These are phyloP conservation scores for Clarireedia paspali DNA, from an alignment of 2,329 filamentous ascomycete genomes.

Conservation along the genomic window DNA sequence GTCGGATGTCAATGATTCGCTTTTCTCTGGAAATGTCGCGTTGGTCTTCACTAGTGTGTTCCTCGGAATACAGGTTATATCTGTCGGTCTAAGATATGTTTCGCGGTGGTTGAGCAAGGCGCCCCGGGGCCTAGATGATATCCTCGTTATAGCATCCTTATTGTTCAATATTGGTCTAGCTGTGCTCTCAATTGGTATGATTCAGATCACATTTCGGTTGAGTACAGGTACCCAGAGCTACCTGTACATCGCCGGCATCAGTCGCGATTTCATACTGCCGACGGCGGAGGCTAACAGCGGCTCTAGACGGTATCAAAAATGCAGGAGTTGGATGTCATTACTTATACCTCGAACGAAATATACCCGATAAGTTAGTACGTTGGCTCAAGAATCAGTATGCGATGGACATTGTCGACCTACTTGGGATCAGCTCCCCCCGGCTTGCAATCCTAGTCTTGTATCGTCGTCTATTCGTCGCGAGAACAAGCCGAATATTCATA, in stretches of 20 bases:
- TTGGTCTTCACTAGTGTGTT: not conserved
- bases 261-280: rapidly evolving
- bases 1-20: not conserved
- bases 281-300: not conserved
- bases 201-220: not conserved
- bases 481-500: not conserved
- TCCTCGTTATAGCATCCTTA: not conserved
- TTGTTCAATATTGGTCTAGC: not conserved
- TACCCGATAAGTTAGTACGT: no score
- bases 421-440: not conserved
- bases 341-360: no score
- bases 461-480: not conserved
- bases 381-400: not conserved
- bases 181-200: not conserved
- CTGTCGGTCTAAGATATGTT: not conserved
- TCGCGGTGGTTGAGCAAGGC: not conserved
- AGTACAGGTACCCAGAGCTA: not conserved
- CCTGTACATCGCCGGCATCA: not conserved
- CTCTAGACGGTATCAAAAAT: no score
- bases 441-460: not conserved
- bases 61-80: not conserved
- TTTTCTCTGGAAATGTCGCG: not conserved
- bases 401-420: not conserved
- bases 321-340: no score
- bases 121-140: not conserved